Base-by-base conservation (phyloP, 2,329 filamentous ascomycete species). In the Penicillium digitatum region DNA sequence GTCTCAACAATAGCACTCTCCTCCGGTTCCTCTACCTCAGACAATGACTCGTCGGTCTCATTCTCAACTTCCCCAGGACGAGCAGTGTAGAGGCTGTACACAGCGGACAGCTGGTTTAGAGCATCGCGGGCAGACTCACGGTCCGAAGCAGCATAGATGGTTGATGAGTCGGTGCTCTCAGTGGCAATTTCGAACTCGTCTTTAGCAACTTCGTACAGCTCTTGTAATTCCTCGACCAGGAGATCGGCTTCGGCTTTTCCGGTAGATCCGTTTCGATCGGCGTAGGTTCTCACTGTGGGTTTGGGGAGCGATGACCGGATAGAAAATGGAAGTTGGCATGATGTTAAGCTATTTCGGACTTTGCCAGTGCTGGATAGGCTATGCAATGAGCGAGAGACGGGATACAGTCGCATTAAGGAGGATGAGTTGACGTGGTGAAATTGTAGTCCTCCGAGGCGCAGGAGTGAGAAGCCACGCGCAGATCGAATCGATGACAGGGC, bases 121-220 rank as follows among this genome's bases (percentile, higher is more conserved):
- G 77, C 76, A 52, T 79, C 75, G 29, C 76, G 74, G 3, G 77
- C 75, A 4, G 76, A 74, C 34, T 72, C 72, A 3, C 77, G 71
- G 59, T 79, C 78, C 0, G 72, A 76, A 11, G 71, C 71, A 1
- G 76, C 77, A 63, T 79, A 79, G 52, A 77, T 74, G 2, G 76
- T 76, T 1, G 72, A 66, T 29, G 66, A 68, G 38, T 77, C 72
- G 1, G 77, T 79, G 57, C 76, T 77, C 52, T 79, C 77, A 0
- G 72, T 72, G 3, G 77, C 77, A 57, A 80, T 79, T 66, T 79
- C 77, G 54, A 79, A 77, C 62, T 79, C 77, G 60, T 79, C 77
- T 55, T 73, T 72, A 3, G 77, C 76, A 0, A 72, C 73, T 52
- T 75, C 72, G 58, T 68, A 74, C 58, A 73, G 62, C 45, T 74